Conservation (phyloP, 495 filamentous ascomycete species). For the Rusavskia elegans region DNA sequence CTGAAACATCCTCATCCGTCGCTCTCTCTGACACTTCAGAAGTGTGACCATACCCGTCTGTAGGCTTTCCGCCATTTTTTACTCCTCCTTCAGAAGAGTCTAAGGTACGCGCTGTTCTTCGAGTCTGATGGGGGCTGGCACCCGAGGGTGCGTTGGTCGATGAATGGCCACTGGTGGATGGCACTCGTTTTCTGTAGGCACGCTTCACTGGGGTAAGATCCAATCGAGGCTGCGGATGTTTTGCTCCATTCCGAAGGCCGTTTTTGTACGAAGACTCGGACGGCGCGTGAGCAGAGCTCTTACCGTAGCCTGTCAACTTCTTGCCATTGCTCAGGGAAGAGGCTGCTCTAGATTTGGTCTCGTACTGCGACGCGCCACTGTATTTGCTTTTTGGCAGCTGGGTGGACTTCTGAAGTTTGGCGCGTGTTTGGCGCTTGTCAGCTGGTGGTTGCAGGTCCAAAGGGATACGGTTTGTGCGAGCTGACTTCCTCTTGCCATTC, state of each 20-base stretch:
- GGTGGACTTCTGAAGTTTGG: constrained; percentile 16
- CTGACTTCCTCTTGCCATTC: constrained; percentile 75
- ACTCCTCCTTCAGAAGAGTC: background rate
- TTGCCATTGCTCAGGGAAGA: constrained; percentile 10
- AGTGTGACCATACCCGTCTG: too few relatives aligned
- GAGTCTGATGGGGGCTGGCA: constrained; percentile 3
- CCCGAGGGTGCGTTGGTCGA: background rate
- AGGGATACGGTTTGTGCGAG: constrained; percentile 62
- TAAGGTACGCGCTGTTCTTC: background rate
- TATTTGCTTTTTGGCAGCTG: constrained; percentile 13
- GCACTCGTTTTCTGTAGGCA: constrained; percentile 8
- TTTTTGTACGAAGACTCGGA: constrained; percentile 7
- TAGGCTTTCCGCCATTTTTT: too few relatives aligned
- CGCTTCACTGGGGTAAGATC: background rate
- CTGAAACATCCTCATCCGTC: background rate
- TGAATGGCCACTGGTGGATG: background rate
- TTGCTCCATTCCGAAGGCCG: background rate
- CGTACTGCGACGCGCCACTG: constrained; percentile 6
- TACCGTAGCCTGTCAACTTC: constrained; percentile 4
- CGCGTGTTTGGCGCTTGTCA: constrained; percentile 45
- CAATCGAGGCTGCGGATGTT: background rate
- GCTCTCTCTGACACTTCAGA: background rate
- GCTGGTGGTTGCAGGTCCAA: constrained; percentile 49
- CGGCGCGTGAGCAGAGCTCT: background rate
- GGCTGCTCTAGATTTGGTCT: constrained; percentile 1